Conservation (phyloP, 208 protist genomes). For the Crithidia acanthocephali region DNA sequence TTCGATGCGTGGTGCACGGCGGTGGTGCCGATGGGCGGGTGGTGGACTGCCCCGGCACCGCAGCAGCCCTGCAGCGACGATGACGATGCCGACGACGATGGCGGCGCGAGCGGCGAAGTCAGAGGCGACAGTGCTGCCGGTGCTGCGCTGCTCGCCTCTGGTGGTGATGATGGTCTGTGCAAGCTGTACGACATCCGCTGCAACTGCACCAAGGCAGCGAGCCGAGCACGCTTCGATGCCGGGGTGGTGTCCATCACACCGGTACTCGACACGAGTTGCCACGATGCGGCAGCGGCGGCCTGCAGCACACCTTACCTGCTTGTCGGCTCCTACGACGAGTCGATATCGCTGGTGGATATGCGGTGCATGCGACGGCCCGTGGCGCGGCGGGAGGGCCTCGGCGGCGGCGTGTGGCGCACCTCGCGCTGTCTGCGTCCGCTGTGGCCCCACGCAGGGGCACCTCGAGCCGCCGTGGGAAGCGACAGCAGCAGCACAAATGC, state of each 20-base stretch:
- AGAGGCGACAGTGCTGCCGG: slow-evolving; percentile 8
- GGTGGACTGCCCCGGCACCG: background rate
- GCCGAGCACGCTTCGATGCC: slow-evolving; percentile 57
- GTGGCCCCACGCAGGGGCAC: background rate
- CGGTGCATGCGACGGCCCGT: slow-evolving; percentile 55
- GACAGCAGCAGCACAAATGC: background rate
- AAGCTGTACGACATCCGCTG: slow-evolving; percentile 64
- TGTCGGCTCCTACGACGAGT: slow-evolving; percentile 86
- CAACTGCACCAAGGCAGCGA: slow-evolving; percentile 24
- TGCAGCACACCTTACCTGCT: slow-evolving; percentile 55
- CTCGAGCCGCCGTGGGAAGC: background rate
- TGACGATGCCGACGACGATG: background rate
- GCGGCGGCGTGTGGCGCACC: slow-evolving; percentile 85
- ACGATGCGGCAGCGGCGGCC: slow-evolving; percentile 1
- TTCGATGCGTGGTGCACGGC: slow-evolving; percentile 90
- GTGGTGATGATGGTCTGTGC: slow-evolving; percentile 81
- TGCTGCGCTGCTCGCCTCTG: slow-evolving; percentile 48
- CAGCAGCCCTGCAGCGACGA: background rate
- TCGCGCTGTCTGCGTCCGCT: slow-evolving; percentile 49
- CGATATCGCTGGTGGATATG: slow-evolving; percentile 70
- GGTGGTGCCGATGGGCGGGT: slow-evolving; percentile 31
- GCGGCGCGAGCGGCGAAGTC: background rate
- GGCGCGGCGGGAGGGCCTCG: slow-evolving; percentile 42
- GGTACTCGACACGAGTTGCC: slow-evolving; percentile 36
- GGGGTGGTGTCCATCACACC: slow-evolving; percentile 83